A percentile compares a stretch with the other conserved stretches of the same genome.
These are phyloP conservation scores for Cyclotella cryptica DNA, from an alignment of 108 stramenopile species.

Conservation along the genomic window DNA sequence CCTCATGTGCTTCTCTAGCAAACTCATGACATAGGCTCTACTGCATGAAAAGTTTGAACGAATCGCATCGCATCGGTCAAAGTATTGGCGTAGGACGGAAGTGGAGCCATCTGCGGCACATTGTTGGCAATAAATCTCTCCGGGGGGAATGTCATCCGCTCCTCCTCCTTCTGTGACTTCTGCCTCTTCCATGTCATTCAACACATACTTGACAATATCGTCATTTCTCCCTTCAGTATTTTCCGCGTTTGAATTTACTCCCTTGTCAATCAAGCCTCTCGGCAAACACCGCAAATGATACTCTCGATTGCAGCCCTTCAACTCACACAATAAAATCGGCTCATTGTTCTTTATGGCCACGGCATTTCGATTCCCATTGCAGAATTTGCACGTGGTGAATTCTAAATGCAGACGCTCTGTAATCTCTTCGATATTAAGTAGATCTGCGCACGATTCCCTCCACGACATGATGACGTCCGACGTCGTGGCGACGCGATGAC, in stretches of 20 bases:
- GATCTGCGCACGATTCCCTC: neutral
- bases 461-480: neutral
- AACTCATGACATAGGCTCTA: slow-evolving; percentile 43
- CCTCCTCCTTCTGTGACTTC: neutral
- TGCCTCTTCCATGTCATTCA: slow-evolving; percentile 5
- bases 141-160: slow-evolving; percentile 54
- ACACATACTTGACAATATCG: slow-evolving; percentile 1
- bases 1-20: slow-evolving; percentile 54
- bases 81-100: slow-evolving; percentile 56
- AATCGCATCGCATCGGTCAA: slow-evolving; percentile 48
- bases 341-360: slow-evolving; percentile 35
- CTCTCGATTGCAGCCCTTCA: slow-evolving; percentile 58
- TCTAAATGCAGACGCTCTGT: neutral
- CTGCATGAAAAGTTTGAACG: slow-evolving; percentile 41
- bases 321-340: slow-evolving; percentile 52
- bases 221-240: slow-evolving; percentile 6
- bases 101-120: slow-evolving; percentile 60
- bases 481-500: neutral
- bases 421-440: neutral
- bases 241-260: neutral
- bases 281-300: slow-evolving; percentile 70
- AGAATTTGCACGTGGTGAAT: slow-evolving; percentile 25
- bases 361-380: slow-evolving; percentile 39
- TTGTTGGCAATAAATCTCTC: slow-evolving; percentile 64
- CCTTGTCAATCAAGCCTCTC: slow-evolving; percentile 10